Evolutionary conservation across 2,329 filamentous ascomycete genomes (phyloP).

Genomic region (Xylariaceae sp.): DNA sequence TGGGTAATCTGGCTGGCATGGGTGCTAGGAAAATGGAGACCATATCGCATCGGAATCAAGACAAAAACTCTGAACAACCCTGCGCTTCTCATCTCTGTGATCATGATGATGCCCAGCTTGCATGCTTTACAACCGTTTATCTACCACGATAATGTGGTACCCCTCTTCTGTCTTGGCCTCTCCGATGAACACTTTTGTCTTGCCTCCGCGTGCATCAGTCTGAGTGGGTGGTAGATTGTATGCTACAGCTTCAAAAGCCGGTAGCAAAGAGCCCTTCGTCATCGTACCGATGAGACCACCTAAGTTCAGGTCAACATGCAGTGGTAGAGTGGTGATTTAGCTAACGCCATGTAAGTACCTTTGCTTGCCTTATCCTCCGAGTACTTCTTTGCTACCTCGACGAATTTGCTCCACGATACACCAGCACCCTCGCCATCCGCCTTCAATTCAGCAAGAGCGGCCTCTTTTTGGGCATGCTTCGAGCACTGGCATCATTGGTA

Average conservation of each 20-base stretch:
- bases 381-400: slow-evolving; percentile 69
- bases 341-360: slow-evolving; percentile 38
- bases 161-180: slow-evolving; percentile 74
- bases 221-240: slow-evolving; percentile 56
- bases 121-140: slow-evolving; percentile 48
- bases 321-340: not conserved
- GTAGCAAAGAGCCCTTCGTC: slow-evolving; percentile 62
- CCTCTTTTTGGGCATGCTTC: slow-evolving; percentile 76
- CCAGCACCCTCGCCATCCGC: slow-evolving; percentile 45
- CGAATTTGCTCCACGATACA: slow-evolving; percentile 54
- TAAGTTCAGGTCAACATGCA: slow-evolving; percentile 29
- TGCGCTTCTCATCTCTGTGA: slow-evolving; percentile 17
- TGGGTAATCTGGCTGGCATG: slow-evolving; percentile 48
- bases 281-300: slow-evolving; percentile 74
- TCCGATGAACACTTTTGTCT: slow-evolving; percentile 57
- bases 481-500: slow-evolving; percentile 52
- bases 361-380: slow-evolving; percentile 75
- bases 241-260: slow-evolving; percentile 70
- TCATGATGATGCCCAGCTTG: no score
- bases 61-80: slow-evolving; percentile 32
- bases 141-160: slow-evolving; percentile 79
- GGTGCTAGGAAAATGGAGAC: slow-evolving; percentile 26
- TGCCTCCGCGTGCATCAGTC: slow-evolving; percentile 50
- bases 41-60: slow-evolving; percentile 39
- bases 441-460: slow-evolving; percentile 66